phyloP scores from a whole-genome alignment of 225 moss, liverwort and hornwort species.

The Pseudoscleropodium purum region DNA sequence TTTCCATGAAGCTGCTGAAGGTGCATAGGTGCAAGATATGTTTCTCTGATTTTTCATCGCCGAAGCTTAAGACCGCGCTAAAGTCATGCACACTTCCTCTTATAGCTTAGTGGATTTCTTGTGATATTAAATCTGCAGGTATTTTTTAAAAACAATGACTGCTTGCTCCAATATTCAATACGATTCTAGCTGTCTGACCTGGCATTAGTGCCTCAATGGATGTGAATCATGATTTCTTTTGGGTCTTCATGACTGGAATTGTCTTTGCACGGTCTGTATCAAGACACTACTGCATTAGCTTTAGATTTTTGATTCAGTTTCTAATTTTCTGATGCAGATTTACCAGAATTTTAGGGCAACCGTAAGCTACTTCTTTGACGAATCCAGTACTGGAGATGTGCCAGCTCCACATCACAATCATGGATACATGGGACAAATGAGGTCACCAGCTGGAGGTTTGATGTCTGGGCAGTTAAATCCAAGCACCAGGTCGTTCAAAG shows the following conservation, averaged over 20 bases:
- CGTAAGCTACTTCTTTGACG: slow-evolving; percentile 97
- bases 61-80: not conserved
- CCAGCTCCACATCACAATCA: slow-evolving; percentile 83
- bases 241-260: not conserved
- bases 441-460: slow-evolving; percentile 81
- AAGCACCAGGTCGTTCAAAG: slow-evolving; percentile 97
- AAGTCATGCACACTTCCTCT: not conserved
- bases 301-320: not conserved
- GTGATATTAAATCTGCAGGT: not conserved
- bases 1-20: not conserved
- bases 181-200: not conserved
- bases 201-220: not conserved
- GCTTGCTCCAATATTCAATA: not conserved
- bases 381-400: slow-evolving; percentile 64
- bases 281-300: not conserved
- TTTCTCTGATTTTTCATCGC: not conserved
- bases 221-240: not conserved
- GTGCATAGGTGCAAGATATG: not conserved
- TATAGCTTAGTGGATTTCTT: not conserved
- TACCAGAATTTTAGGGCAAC: slow-evolving; percentile 90
- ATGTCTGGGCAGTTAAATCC: slow-evolving; percentile 90
- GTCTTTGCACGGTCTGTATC: not conserved
- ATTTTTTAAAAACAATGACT: not conserved
- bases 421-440: slow-evolving; percentile 95
- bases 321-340: slow-evolving; percentile 55